A percentile compares a stretch with the other conserved stretches of the same genome.
Conservation (phyloP, 2,329 filamentous ascomycete genomes). For the Neofusicoccum ribis region DNA sequence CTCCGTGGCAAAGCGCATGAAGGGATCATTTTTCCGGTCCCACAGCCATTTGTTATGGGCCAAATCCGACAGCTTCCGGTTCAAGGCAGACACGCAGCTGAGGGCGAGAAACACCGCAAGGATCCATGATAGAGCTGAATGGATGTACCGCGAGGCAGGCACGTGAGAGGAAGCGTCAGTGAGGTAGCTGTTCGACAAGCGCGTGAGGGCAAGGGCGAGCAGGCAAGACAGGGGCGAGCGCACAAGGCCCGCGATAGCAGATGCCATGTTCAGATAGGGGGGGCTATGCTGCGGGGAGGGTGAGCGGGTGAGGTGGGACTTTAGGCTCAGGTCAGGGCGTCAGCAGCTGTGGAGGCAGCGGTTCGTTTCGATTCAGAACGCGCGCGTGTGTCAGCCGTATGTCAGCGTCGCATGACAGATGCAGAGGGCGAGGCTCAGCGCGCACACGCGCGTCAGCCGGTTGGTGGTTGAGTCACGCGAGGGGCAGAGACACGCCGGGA, state of each 20-base stretch:
- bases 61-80: conserved; percentile 22
- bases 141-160: background rate
- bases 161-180: background rate
- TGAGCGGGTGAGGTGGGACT: background rate
- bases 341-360: conserved; percentile 4
- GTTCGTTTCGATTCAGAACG: background rate
- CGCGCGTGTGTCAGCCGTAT: background rate
- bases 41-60: conserved; percentile 43
- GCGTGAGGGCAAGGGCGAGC: background rate
- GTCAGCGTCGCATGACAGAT: background rate
- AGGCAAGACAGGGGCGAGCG: background rate
- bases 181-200: background rate
- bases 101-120: background rate
- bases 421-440: conserved; percentile 2
- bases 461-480: background rate
- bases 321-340: background rate
- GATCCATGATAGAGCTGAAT: background rate
- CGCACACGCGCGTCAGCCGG: conserved; percentile 2
- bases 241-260: background rate
- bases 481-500: background rate
- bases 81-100: background rate
- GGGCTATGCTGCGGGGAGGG: background rate
- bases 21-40: conserved; percentile 16
- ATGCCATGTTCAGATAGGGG: background rate
- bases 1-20: conserved; percentile 23